Evolutionary conservation across 441 rosid species (phyloP), one percentile per base, ranked within the genome.

Genomic region (Flueggea neowawraea): DNA sequence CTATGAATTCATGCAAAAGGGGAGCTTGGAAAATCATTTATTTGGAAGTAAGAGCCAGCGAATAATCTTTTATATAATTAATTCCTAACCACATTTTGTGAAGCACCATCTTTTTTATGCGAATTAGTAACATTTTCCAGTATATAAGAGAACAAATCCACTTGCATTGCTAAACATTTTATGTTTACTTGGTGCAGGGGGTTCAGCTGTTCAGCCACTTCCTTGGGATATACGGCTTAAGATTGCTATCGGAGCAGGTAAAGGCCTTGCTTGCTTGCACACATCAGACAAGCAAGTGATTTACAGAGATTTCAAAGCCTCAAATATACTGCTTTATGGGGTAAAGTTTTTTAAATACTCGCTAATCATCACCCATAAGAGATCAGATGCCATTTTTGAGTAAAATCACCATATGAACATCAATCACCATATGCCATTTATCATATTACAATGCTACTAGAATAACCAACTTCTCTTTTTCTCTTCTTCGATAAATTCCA

Each of bases 21-120:
- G 96, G 16, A 92, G 98, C 82, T 77, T 92, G 77, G 98, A 90
- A 72, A 86, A 92, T 72, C 97, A 92, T 76, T 76, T 92, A 22
- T 92, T 92, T 62, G 87, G 97, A 79, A 82, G 97, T 92, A 86
- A 80, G 88, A 67, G 52, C 58, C 52, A 12, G 31, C 10, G 43
- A 63, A 48, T 43, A 47, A 41, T 6, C 5, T 55, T 22, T 51
- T 13, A n/a, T 65, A 0, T 4, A 0, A 36, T 8, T 36, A 36
- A 36, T 36, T 0, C 41, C 41, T 36, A 5, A 5, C 41, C 9
- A 0, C 41, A 36, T 36, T 36, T 36, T 36, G 41, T 36, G 41
- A 36, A 36, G 9, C 7, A 36, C 9, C 41, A 36, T 36, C 41
- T 8, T 36, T 8, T 36, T 36, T 36, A 5, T 4, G 1, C 9